These are phyloP conservation scores for Dentiscutata heterogama DNA, from an alignment of 371 early-diverging fungal species.

Conservation along the genomic window DNA sequence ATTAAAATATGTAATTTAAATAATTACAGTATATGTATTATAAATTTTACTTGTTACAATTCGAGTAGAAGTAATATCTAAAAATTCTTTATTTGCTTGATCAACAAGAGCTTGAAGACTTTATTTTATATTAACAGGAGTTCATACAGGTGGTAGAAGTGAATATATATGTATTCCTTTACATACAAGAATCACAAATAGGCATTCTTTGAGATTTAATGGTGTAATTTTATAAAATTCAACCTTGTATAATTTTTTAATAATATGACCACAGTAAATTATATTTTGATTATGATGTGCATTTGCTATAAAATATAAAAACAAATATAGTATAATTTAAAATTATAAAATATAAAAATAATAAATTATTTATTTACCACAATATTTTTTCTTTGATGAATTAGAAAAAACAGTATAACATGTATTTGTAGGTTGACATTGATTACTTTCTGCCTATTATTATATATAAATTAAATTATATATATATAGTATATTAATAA, in stretches of 20 bases:
- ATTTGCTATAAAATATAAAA: not conserved
- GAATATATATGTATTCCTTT: not conserved
- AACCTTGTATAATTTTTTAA: not conserved
- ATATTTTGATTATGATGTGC: not conserved
- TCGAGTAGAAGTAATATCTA: not conserved
- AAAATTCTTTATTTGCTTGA: not conserved
- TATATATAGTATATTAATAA: too few relatives aligned
- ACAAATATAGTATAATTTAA: not conserved
- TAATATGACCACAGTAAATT: not conserved
- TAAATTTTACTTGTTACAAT: not conserved
- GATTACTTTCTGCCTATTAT: too few relatives aligned
- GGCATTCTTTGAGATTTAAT: not conserved
- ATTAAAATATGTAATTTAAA: not conserved
- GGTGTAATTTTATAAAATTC: constrained; percentile 19
- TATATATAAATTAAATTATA: not conserved
- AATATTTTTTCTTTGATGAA: not conserved
- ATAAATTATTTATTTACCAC: too few relatives aligned
- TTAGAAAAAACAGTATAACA: not conserved
- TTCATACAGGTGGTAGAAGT: not conserved
- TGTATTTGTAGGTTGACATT: not conserved
- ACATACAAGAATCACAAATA: not conserved
- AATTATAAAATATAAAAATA: too few relatives aligned
- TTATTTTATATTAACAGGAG: too few relatives aligned
- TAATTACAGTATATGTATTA: not conserved
- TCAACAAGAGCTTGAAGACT: not conserved